Evolutionary conservation across 179 eudicot species (phyloP), one percentile per base, ranked within the genome.

Genomic region (Beta lomatogona): DNA sequence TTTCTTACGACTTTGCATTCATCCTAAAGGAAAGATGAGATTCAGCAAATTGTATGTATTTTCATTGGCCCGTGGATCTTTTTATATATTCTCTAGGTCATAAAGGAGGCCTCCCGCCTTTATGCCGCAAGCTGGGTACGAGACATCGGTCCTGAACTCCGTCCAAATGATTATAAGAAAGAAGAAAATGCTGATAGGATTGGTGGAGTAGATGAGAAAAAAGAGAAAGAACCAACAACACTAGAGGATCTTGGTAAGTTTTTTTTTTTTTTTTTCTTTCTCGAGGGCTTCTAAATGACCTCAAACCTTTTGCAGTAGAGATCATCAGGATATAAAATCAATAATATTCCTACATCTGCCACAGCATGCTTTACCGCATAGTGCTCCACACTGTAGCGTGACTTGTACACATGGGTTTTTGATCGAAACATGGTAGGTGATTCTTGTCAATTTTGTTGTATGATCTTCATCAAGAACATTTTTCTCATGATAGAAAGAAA

Each of bases 81-180:
- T 57, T 41, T 70, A 11, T 45, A 52, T 67, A 15, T 60, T 60
- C 16, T 70, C 53, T 83, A 90, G 99, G 93, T 95, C 44, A 25
- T 92, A 72, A 91, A 91, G 92, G 91, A 91, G 90, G 98, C 97
- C 25, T 85, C 91, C 28, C 90, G 94, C 76, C 90, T 94, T 44
- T 92, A 95, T 85, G 91, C 87, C 73, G 97, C 93, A 18, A 92
- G 97, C 80, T 95, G 95, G 95, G 98, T 92, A 59, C 89, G 97
- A 79, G 99, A 95, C 88, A 95, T 95, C 81, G 97, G 98, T 78
- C 99, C 98, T 45, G 98, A 95, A 19, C 94, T 95, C 74, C 88
- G 91, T 69, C 98, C 99, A 82, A 81, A 88, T 77, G 90, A 94
- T 25, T 91, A 94, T 75, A 90, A 91, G 86, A 87, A 87, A 76